phyloP scores from a whole-genome alignment of 176 grass and related monocot species.

The Aegilops speltoides region DNA sequence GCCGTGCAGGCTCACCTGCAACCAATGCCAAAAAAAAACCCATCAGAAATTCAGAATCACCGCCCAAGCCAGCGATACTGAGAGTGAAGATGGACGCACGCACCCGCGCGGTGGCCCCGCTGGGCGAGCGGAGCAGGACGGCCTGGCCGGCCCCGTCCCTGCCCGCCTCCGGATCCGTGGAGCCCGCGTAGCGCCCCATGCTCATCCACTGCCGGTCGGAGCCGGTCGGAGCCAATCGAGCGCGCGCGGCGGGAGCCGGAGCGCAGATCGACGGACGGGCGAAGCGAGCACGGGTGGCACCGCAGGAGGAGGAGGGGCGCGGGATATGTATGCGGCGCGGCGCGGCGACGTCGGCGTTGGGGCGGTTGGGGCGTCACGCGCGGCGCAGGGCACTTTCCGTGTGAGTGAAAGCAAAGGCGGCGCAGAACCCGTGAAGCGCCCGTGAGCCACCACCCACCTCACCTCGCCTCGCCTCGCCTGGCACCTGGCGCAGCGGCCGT shows the following conservation, averaged over 20 bases:
- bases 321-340: not conserved
- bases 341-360: conserved; percentile 33
- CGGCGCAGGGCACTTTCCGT: conserved; percentile 33
- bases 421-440: conserved; percentile 42
- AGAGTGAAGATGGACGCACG: not conserved
- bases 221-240: not conserved
- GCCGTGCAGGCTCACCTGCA: conserved; percentile 92
- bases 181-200: conserved; percentile 40
- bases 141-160: conserved; percentile 36
- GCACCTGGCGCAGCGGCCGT: not conserved
- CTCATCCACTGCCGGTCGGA: conserved; percentile 25
- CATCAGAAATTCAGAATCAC: not conserved
- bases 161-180: conserved; percentile 57
- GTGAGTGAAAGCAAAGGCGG: conserved; percentile 38
- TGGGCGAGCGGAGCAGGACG: conserved; percentile 57
- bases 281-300: not conserved
- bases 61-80: not conserved
- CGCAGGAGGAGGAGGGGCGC: not conserved
- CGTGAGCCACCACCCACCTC: conserved; percentile 33
- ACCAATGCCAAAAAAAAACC: not conserved
- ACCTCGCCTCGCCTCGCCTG: not conserved
- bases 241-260: not conserved
- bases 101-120: conserved; percentile 77
- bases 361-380: conserved; percentile 41
- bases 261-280: not conserved